Base-by-base conservation (phyloP, 345 rosid species). In the Lumnitzera littorea region DNA sequence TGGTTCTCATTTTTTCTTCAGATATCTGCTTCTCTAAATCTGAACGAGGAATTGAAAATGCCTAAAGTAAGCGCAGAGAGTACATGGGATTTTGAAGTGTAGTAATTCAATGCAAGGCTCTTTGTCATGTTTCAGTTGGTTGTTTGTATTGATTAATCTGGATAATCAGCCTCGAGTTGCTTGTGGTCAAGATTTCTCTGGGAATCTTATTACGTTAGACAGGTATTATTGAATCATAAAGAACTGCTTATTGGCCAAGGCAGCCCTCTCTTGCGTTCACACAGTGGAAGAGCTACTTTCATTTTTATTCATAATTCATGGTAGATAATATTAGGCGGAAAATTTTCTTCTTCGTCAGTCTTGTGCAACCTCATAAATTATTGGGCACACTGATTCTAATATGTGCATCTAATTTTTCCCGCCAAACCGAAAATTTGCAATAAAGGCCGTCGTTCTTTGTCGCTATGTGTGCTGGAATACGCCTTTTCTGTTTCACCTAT, bases 11-110 rank as follows among this genome's bases (percentile, higher is more conserved):
- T 2, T 64, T 51, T 57, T 50, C 49, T 47, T 20, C 77, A 90
- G 96, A 58, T 90, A 24, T 68, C 71, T 14, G 89, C 95, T 48
- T 76, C 91, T 27, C 61, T 90, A 76, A 80, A 84, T 49, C 74
- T 90, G 57, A 87, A 75, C 3, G 95, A 90, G 52, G 88, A 83
- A 68, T 55, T 62, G 41, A 84, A 82, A 71, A 65, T 76, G 58
- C 95, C 96, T 7, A 90, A 83, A 60, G 24, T 84, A 62, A 84
- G 62, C 11, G 96, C 91, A 10, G 96, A 89, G 78, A 84, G 73
- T 6, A 81, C 84, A 11, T 90, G 95, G 96, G 77, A 82, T 74
- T 73, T 90, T 46, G 91, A 87, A 56, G 72, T 89, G 74, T 86
- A 67, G 70, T 49, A 36, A 36, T 36, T 14, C 14, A 24, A n/a